Evolutionary conservation across 805 yeast genomes (phyloP).

Genomic region (Tetrapisispora namnaoensis): DNA sequence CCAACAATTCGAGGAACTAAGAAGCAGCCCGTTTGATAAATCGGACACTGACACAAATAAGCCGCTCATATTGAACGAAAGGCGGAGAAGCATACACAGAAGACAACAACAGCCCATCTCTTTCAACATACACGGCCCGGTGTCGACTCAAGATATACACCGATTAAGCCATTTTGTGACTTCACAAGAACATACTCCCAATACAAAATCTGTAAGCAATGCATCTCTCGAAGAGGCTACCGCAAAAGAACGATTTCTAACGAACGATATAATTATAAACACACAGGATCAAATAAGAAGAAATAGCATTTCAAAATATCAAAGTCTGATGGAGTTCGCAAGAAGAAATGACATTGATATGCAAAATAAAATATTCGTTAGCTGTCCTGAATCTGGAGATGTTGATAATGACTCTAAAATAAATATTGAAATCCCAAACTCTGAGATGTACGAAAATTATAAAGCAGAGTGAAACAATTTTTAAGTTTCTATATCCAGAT

Average conservation of each 20-base stretch:
- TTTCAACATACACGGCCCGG: not conserved
- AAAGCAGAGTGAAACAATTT: not conserved
- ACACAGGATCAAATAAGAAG: slow-evolving; percentile 25
- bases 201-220: not conserved
- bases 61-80: not conserved
- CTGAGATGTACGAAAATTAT: not conserved
- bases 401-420: slow-evolving; percentile 10
- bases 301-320: slow-evolving; percentile 15
- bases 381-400: slow-evolving; percentile 17
- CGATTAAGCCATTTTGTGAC: not conserved
- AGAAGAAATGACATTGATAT: slow-evolving; percentile 10
- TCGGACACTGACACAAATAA: not conserved
- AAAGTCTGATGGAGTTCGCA: slow-evolving; percentile 15
- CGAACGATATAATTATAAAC: slow-evolving; percentile 4
- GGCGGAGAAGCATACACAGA: slow-evolving; percentile 5
- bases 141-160: not conserved
- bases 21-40: not conserved
- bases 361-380: slow-evolving; percentile 17
- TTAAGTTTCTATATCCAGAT: no score
- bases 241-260: not conserved
- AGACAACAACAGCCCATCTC: slow-evolving; percentile 4
- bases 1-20: not conserved
- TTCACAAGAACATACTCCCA: not conserved
- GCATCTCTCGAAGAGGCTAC: not conserved
- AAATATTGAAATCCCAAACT: slow-evolving; percentile 8